Base-by-base conservation (phyloP, 169 alveolate species). In the Eimeria mitis region DNA sequence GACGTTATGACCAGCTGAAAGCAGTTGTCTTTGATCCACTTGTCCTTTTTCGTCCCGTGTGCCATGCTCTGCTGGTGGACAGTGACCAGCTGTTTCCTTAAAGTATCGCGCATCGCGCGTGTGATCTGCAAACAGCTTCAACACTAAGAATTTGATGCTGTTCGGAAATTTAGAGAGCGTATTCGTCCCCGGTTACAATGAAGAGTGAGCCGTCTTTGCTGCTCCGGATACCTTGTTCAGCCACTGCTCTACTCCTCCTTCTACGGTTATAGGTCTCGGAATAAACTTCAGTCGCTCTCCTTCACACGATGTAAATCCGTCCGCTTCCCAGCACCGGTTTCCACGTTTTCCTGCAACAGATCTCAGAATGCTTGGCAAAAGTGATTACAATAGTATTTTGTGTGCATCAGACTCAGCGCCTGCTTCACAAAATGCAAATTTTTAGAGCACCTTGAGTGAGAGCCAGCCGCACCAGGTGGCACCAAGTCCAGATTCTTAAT, bases 1-100 rank as follows among this genome's bases (percentile, higher is more conserved):
- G 98, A 97, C 37, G 99, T 98, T 95, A 99, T 98, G 92, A 98
- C 97, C n/a, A 98, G 97, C 96, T 98, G 98, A 47, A 95, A 98
- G 97, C 96, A 97, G 89, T 84, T 97, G 97, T 92, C 97, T 94
- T 85, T 90, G 79, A 92, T 97, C 97, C 99, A 98, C 96, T 96
- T 97, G 95, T 97, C 98, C 95, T 97, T 98, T 96, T 96, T 98
- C 85, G 96, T 96, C 68, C 97, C 97, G 91, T 96, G 97, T 73
- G 96, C 97, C 79, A 97, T 96, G 96, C 96, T 59, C 78, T 97
- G 91, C 96, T 95, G 92, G 97, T 97, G 97, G 68, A 97, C 95
- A 34, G 96, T 44, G 23, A 90, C 73, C 73, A 97, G 91, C 95
- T 89, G 97, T 78, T 89, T 96, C 92, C 95, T 97, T 61, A 98